These are phyloP conservation scores for Lactifluus pinguis DNA, from an alignment of 768 basidiomycete genomes.

Conservation along the genomic window DNA sequence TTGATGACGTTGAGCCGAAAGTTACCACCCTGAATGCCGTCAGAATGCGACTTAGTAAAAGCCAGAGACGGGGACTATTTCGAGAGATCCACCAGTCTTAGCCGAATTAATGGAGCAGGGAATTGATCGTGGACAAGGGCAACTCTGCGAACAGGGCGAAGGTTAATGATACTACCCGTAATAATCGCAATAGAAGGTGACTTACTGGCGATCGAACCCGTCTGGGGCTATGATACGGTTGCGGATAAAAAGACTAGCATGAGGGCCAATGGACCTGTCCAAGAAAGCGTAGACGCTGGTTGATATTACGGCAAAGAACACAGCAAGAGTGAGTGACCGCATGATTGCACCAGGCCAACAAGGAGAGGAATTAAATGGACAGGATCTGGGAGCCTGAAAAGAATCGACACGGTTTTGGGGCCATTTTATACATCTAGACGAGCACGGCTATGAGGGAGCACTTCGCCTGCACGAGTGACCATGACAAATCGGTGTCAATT, in stretches of 20 bases:
- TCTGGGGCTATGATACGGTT: constrained; percentile 19
- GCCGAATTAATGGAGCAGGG: constrained; percentile 39
- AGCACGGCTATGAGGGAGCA: background rate
- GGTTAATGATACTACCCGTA: background rate
- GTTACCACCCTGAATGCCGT: constrained; percentile 26
- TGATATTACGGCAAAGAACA: background rate
- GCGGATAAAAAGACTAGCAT: constrained; percentile 18
- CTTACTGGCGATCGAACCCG: constrained; percentile 19
- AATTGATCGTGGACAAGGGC: constrained; percentile 36
- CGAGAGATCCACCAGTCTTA: constrained; percentile 22
- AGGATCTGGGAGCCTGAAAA: background rate
- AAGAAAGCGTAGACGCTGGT: background rate
- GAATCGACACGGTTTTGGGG: too few relatives aligned
- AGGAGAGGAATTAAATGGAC: too few relatives aligned
- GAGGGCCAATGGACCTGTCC: constrained; percentile 23
- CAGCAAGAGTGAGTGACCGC: background rate
- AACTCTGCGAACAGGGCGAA: constrained; percentile 24
- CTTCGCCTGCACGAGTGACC: too few relatives aligned
- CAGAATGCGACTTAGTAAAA: too few relatives aligned
- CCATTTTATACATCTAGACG: background rate
- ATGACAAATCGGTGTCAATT: too few relatives aligned
- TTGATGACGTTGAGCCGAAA: constrained; percentile 39
- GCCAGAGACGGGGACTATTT: too few relatives aligned
- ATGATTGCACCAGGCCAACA: background rate
- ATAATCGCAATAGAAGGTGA: background rate